These are phyloP conservation scores for Pachysandra terminalis DNA, from an alignment of 164 flowering plant species.

Conservation along the genomic window DNA sequence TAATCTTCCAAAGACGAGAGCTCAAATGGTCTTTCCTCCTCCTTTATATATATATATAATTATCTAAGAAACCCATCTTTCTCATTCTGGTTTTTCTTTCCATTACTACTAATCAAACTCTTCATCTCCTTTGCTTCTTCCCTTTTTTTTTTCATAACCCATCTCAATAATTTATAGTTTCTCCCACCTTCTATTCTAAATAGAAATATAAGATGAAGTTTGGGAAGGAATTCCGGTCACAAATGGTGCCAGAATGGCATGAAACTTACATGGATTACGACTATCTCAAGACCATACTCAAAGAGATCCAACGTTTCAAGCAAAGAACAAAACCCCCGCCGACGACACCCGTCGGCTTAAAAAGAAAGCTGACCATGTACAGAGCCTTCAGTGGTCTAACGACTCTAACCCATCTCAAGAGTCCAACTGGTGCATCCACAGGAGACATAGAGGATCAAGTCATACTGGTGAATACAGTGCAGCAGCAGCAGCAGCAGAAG, in stretches of 20 bases:
- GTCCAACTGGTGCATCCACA: background rate
- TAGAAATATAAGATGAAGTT: constrained; percentile 47
- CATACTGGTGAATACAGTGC: constrained; percentile 12
- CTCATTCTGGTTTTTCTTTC: no score
- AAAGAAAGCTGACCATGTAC: constrained; percentile 5
- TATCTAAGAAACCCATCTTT: no score
- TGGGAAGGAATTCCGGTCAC: constrained; percentile 33
- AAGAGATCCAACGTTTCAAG: constrained; percentile 23
- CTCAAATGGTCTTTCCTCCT: no score
- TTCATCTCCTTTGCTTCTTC: no score
- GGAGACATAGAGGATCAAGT: constrained; percentile 20
- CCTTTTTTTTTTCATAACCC: no score
- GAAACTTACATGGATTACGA: no score
- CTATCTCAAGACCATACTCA: constrained; percentile 24
- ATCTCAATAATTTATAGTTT: no score
- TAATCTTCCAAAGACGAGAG: no score
- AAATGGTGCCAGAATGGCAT: constrained; percentile 47
- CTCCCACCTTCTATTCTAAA: no score
- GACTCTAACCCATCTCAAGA: background rate
- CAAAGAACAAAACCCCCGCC: constrained; percentile 6
- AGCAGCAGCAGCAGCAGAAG: background rate
- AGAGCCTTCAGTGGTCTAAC: constrained; percentile 15
- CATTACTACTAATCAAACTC: no score
- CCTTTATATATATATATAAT: no score
- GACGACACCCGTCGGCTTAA: background rate